Evolutionary conservation across 2,329 filamentous ascomycete species (phyloP), one percentile per base, ranked within the genome.

Genomic region (Basipetospora sp.): DNA sequence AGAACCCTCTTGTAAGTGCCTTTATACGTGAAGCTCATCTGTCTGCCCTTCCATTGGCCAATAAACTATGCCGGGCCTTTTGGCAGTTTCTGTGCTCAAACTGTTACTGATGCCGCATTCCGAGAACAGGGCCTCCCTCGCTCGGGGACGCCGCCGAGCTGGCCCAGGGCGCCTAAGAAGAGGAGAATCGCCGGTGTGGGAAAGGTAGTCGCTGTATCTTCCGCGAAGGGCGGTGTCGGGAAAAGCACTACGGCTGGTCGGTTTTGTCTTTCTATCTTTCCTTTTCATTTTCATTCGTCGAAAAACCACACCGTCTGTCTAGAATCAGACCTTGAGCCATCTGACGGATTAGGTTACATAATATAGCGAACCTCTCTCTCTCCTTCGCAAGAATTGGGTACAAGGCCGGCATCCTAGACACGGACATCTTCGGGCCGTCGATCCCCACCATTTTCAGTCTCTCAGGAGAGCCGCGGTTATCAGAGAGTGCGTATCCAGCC

Each of bases 151-250:
- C 59, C 62, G 4, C 61, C 62, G 3, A 57, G 44, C n/a, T 64
- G 62, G 59, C 75, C 83, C 38, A 83, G 84, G 17, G 69, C 93
- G 9, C 88, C 90, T 0, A 73, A 85, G 48, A 78, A 80, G 50
- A 74, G 84, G 45, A 77, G 74, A 48, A 93, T 98, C 47, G 71
- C 72, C 18, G 77, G 87, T 54, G 88, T 98, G 17, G 72, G 76
- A 46, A 94, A 93, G 54, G 77, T 94, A n/a, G 74, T 98, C 42
- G 86, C 87, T n/a, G 84, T 98, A 11, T 94, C 86, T 4, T 96
- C 87, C 2, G 90, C 90, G 11, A 98, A 98, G 54, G 90, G 90
- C 3, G 90, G 90, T n/a, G 90, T 98, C 1, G 90, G 90, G 1
- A 98, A 98, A 55, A 94, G 85, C 48, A 98, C 90, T 6, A 77